A percentile compares a stretch with the other conserved stretches of the same genome.
phyloP scores from a whole-genome alignment of 2,329 filamentous ascomycete species.

The Microthyrium microscopicum region DNA sequence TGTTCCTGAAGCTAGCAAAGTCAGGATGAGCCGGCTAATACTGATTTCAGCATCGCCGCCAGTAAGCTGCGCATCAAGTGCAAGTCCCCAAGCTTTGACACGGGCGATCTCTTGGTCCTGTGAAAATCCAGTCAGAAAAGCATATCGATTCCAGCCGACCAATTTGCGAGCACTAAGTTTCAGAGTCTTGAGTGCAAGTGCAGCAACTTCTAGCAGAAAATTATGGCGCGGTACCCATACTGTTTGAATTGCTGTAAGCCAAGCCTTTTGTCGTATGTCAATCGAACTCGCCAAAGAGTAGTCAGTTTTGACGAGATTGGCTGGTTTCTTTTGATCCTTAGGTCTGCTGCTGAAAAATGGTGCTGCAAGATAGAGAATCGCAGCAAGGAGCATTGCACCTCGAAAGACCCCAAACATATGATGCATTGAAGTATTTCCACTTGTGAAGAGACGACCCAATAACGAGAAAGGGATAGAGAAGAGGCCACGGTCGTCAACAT shows the following conservation, averaged over 20 bases:
- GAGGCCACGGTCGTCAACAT: constrained; percentile 23
- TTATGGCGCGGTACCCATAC: constrained; percentile 82
- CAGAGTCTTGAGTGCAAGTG: constrained; percentile 60
- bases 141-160: constrained; percentile 62
- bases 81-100: constrained; percentile 84
- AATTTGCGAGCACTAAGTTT: constrained; percentile 68
- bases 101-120: constrained; percentile 74
- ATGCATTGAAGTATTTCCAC: too few relatives aligned
- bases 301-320: constrained; percentile 23
- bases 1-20: constrained; percentile 74
- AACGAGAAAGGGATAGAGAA: constrained; percentile 24
- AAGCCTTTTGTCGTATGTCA: constrained; percentile 71
- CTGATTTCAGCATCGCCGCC: constrained; percentile 83
- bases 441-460: too few relatives aligned
- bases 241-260: constrained; percentile 83
- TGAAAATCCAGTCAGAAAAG: constrained; percentile 61
- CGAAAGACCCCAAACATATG: too few relatives aligned
- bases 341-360: constrained; percentile 38
- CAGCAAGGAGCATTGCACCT: constrained; percentile 35
- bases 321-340: constrained; percentile 28
- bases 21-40: constrained; percentile 70
- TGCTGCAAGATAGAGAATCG: constrained; percentile 38
- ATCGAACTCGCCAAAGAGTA: constrained; percentile 66
- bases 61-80: constrained; percentile 79
- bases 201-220: constrained; percentile 71